These are phyloP conservation scores for Labyrinthula sp. DNA, from an alignment of 352 stramenopile genomes.

Conservation along the genomic window DNA sequence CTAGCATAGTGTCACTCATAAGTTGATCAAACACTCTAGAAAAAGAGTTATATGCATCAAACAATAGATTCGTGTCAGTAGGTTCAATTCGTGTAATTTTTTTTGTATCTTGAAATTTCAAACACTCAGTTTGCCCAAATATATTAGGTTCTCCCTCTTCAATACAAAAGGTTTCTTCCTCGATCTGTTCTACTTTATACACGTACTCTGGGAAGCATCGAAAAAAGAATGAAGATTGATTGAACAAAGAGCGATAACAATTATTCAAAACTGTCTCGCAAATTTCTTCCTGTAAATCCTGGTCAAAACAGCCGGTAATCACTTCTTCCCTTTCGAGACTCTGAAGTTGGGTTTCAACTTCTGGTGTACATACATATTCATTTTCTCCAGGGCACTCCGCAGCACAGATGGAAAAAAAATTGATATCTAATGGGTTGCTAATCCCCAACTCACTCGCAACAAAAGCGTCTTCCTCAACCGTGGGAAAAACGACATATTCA, in stretches of 20 bases:
- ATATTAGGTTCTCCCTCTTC: conserved; percentile 2
- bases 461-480: conserved; percentile 14
- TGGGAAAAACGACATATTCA: conserved; percentile 15
- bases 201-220: conserved; percentile 24
- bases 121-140: conserved; percentile 6
- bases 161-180: conserved; percentile 14
- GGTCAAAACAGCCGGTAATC: conserved; percentile 13
- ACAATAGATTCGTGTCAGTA: conserved; percentile 37
- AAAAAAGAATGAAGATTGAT: conserved; percentile 18
- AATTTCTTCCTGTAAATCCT: background rate
- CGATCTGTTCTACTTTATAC: conserved; percentile 12
- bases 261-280: conserved; percentile 7
- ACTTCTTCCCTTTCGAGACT: conserved; percentile 1
- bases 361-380: conserved; percentile 22
- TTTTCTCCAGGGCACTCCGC: conserved; percentile 5
- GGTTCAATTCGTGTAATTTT: conserved; percentile 23
- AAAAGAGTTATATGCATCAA: conserved; percentile 42
- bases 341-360: conserved; percentile 2
- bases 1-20: conserved; percentile 52
- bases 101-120: conserved; percentile 10
- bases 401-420: conserved; percentile 22
- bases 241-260: conserved; percentile 19
- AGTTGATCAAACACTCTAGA: conserved; percentile 48
- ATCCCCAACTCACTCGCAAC: conserved; percentile 2
- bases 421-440: background rate